phyloP scores from a whole-genome alignment of 306 rosid species.

The Cyamopsis tetragonoloba region DNA sequence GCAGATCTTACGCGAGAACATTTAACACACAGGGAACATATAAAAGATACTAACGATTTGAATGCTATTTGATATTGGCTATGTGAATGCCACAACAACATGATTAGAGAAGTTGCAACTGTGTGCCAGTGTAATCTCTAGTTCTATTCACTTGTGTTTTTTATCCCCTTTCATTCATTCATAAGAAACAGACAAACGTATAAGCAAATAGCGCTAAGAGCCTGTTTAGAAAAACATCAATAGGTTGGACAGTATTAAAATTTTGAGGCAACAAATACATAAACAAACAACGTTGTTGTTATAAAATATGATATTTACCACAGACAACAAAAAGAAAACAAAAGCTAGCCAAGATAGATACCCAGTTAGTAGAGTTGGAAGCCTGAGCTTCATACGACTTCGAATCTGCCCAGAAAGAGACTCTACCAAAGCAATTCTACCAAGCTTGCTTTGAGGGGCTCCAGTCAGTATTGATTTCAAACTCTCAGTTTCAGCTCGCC shows the following conservation, averaged over 20 bases:
- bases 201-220: background rate
- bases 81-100: conserved; percentile 7
- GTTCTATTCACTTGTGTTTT: background rate
- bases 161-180: conserved; percentile 1
- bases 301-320: conserved; percentile 8
- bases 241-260: background rate
- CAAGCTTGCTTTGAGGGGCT: conserved; percentile 94
- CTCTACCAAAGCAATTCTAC: conserved; percentile 94
- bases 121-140: conserved; percentile 15
- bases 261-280: background rate
- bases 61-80: conserved; percentile 11
- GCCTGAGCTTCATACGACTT: conserved; percentile 86
- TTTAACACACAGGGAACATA: background rate
- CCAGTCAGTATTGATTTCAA: conserved; percentile 90
- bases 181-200: background rate
- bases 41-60: background rate
- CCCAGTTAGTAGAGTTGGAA: conserved; percentile 95
- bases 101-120: conserved; percentile 14
- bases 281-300: background rate
- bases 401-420: conserved; percentile 87
- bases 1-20: conserved; percentile 1
- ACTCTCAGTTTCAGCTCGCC: conserved; percentile 98
- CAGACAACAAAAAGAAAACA: background rate
- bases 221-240: background rate
- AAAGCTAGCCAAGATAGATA: conserved; percentile 33